Base-by-base conservation (phyloP, 2,329 filamentous ascomycete genomes). In the Aureobasidium uvarum region DNA sequence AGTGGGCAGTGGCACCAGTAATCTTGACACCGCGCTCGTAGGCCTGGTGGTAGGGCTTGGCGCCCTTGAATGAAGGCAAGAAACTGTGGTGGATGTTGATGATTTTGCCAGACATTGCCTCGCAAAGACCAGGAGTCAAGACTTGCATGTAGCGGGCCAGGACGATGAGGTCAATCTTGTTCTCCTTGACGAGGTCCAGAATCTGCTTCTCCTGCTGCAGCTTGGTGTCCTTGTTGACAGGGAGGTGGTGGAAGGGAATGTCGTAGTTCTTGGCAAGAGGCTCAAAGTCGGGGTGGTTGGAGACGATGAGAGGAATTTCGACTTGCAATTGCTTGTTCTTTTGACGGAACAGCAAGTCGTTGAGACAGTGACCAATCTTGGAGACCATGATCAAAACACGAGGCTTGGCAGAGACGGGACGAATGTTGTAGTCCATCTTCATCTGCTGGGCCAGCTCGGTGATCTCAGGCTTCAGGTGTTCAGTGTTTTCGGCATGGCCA, bases 11-110 rank as follows among this genome's bases (percentile, higher is more conserved):
- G 28, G 91, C 91, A 66, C 91, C 91, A 66, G 93, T 92, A 71
- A 95, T 94, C 84, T 95, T 95, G 70, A 95, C 91, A 67, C 91
- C 91, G 33, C 90, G 85, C 69, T 94, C 90, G 74, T 90, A 93
- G 8, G 91, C 91, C 81, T 95, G 91, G 77, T 94, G 91, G 78
- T 95, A 95, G 3, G 91, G 91, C 79, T 91, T 92, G 36, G 91
- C 91, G 67, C 91, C 91, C 83, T 95, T 95, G 85, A 95, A 95
- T 11, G 85, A 88, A 0, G 91, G 91, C 82, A 95, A 77, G 85
- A 95, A 95, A 70, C 85, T 89, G 80, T 95, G 91, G 80, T 95
- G 91, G 77, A 95, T 94, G 80, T 95, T 95, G 88, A 95, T 94
- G 79, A 95, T 95, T 75, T 86, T 87, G 66, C 91, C 91, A 59